These are phyloP conservation scores for Debaryomyces tyrocola DNA, from an alignment of 805 yeast genomes.

Conservation along the genomic window DNA sequence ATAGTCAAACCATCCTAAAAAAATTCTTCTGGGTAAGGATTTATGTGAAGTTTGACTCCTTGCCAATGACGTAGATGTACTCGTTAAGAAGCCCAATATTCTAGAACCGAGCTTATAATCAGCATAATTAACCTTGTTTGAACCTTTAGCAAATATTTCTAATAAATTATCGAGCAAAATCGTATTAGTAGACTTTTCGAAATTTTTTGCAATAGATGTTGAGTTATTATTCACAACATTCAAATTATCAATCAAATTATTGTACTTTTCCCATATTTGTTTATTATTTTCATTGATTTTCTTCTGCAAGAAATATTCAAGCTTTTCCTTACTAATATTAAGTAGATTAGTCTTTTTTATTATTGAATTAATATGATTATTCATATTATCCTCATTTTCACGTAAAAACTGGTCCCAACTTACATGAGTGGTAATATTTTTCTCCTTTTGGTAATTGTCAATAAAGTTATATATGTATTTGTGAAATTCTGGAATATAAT, in stretches of 20 bases:
- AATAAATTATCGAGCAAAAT: slow-evolving; percentile 28
- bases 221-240: slow-evolving; percentile 11
- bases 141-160: slow-evolving; percentile 32
- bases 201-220: slow-evolving; percentile 5
- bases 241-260: slow-evolving; percentile 24
- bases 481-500: slow-evolving; percentile 39
- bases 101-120: slow-evolving; percentile 39
- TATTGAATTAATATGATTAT: slow-evolving; percentile 13
- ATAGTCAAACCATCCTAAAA: slow-evolving; percentile 44
- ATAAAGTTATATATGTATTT: slow-evolving; percentile 32
- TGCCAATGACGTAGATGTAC: slow-evolving; percentile 1
- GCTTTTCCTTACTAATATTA: slow-evolving; percentile 17
- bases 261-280: slow-evolving; percentile 21
- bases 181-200: slow-evolving; percentile 16
- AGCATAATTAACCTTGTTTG: slow-evolving; percentile 39
- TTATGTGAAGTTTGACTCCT: slow-evolving; percentile 16
- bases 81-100: slow-evolving; percentile 40
- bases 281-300: slow-evolving; percentile 23
- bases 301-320: slow-evolving; percentile 21
- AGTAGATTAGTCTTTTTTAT: slow-evolving; percentile 9
- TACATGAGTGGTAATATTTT: neutral
- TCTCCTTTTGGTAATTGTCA: slow-evolving; percentile 23
- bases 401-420: slow-evolving; percentile 26
- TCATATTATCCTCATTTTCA: slow-evolving; percentile 18
- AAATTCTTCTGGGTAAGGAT: slow-evolving; percentile 24